Evolutionary conservation across 1,139 yeast genomes (phyloP).

Genomic region (Wickerhamiella pararugosa): DNA sequence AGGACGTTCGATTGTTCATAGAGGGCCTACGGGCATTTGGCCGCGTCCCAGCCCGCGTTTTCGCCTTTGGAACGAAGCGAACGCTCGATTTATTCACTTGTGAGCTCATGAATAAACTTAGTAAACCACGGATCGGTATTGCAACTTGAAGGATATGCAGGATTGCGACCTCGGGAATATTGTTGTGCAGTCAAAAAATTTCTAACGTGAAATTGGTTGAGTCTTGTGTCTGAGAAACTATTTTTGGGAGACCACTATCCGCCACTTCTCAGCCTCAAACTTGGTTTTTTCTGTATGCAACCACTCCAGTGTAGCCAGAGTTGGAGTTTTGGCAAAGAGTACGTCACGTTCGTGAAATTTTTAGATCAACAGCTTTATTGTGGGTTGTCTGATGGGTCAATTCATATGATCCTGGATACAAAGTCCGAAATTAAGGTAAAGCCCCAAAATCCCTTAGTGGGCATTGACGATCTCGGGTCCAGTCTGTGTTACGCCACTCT

Average conservation of each 20-base stretch:
- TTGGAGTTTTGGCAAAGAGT: slow-evolving; percentile 29
- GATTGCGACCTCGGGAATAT: too few relatives aligned
- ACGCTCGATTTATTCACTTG: slow-evolving; percentile 23
- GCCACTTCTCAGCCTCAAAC: not conserved
- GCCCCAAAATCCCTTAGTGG: slow-evolving; percentile 4
- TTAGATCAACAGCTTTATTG: slow-evolving; percentile 11
- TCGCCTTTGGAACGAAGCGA: slow-evolving; percentile 23
- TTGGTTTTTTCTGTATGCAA: not conserved
- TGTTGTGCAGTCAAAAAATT: too few relatives aligned
- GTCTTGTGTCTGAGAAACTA: too few relatives aligned
- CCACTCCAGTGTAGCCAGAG: not conserved
- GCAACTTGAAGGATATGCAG: not conserved
- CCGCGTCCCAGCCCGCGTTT: slow-evolving; percentile 15
- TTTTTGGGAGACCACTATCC: too few relatives aligned
- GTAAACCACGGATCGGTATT: not conserved
- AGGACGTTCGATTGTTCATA: slow-evolving; percentile 7
- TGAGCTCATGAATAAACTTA: slow-evolving; percentile 19
- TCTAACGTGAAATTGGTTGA: too few relatives aligned
- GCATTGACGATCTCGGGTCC: slow-evolving; percentile 10
- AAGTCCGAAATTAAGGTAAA: not conserved
- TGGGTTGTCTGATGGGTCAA: slow-evolving; percentile 14
- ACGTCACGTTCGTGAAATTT: slow-evolving; percentile 27
- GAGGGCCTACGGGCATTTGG: slow-evolving; percentile 14
- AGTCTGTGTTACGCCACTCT: slow-evolving; percentile 9
- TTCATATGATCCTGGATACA: slow-evolving; percentile 1